Evolutionary conservation across 2,329 filamentous ascomycete species (phyloP).

Genomic region (Gliomastix tumulicola): DNA sequence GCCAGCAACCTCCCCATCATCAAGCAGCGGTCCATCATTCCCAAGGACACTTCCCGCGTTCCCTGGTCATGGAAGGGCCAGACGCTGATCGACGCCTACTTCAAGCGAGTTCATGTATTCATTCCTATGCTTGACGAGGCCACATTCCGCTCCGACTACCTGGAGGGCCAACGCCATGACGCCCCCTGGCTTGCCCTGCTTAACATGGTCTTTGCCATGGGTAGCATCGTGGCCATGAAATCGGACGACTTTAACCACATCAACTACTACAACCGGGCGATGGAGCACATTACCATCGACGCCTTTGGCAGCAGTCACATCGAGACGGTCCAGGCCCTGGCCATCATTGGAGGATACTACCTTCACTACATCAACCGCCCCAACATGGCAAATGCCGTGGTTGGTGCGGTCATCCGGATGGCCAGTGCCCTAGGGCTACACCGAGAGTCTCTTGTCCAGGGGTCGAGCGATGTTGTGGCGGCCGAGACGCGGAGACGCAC

Average conservation of each 20-base stretch:
- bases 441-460: slow-evolving; percentile 36
- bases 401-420: slow-evolving; percentile 65
- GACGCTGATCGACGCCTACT: slow-evolving; percentile 67
- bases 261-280: slow-evolving; percentile 62
- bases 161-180: slow-evolving; percentile 46
- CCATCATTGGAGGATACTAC: slow-evolving; percentile 63
- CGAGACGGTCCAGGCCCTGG: slow-evolving; percentile 17
- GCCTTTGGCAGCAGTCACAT: slow-evolving; percentile 22
- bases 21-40: slow-evolving; percentile 31
- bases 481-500: slow-evolving; percentile 56
- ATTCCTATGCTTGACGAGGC: slow-evolving; percentile 69
- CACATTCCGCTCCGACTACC: slow-evolving; percentile 60
- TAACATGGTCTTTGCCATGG: slow-evolving; percentile 72
- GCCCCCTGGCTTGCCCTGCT: slow-evolving; percentile 64
- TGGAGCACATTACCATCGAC: slow-evolving; percentile 59
- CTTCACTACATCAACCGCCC: slow-evolving; percentile 70
- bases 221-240: slow-evolving; percentile 61
- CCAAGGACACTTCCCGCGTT: slow-evolving; percentile 41
- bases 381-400: slow-evolving; percentile 66
- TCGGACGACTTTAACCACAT: slow-evolving; percentile 61
- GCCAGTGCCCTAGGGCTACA: slow-evolving; percentile 65
- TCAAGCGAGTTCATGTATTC: slow-evolving; percentile 65
- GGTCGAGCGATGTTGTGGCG: slow-evolving; percentile 3
- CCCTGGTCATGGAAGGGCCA: slow-evolving; percentile 59
- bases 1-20: slow-evolving; percentile 35